A percentile compares a stretch with the other conserved stretches of the same genome.
These are phyloP conservation scores for Jaenimonas drosophilae DNA, from an alignment of 208 protist genomes.

Conservation along the genomic window DNA sequence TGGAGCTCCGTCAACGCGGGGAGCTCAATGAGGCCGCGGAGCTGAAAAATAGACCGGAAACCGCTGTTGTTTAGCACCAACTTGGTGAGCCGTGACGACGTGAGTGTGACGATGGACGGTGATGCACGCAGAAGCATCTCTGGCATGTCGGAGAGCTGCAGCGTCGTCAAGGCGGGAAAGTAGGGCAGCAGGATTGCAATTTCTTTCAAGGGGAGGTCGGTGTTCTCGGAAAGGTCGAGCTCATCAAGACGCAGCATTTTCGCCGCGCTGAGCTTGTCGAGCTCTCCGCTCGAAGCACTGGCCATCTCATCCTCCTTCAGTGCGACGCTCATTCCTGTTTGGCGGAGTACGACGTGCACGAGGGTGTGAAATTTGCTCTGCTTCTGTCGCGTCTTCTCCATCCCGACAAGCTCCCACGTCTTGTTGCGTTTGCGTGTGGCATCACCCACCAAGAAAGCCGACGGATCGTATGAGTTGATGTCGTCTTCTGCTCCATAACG, in stretches of 20 bases:
- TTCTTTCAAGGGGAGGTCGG: slow-evolving; percentile 31
- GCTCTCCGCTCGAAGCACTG: not conserved
- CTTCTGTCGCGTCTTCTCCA: slow-evolving; percentile 46
- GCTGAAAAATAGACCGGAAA: slow-evolving; percentile 41
- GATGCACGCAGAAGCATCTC: slow-evolving; percentile 20
- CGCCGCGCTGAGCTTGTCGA: slow-evolving; percentile 22
- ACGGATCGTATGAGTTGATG: slow-evolving; percentile 13
- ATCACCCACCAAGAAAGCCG: slow-evolving; percentile 42
- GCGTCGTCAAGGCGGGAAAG: slow-evolving; percentile 39
- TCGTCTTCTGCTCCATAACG: slow-evolving; percentile 77
- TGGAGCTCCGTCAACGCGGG: slow-evolving; percentile 64
- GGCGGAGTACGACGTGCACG: slow-evolving; percentile 49
- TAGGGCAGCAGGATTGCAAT: slow-evolving; percentile 32
- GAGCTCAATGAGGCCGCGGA: slow-evolving; percentile 35
- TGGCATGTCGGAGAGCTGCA: slow-evolving; percentile 50
- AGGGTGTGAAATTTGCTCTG: slow-evolving; percentile 55
- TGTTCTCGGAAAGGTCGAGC: slow-evolving; percentile 72
- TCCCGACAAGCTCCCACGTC: slow-evolving; percentile 80
- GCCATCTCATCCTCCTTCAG: slow-evolving; percentile 13
- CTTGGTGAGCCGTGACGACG: slow-evolving; percentile 35
- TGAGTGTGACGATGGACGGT: too few relatives aligned
- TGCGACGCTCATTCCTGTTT: slow-evolving; percentile 40
- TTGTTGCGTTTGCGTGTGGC: slow-evolving; percentile 21
- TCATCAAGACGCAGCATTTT: slow-evolving; percentile 40
- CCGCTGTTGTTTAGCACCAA: slow-evolving; percentile 72